Evolutionary conservation across 2,329 filamentous ascomycete genomes (phyloP), one percentile per base, ranked within the genome.

Genomic region (Sphaerulina musiva): DNA sequence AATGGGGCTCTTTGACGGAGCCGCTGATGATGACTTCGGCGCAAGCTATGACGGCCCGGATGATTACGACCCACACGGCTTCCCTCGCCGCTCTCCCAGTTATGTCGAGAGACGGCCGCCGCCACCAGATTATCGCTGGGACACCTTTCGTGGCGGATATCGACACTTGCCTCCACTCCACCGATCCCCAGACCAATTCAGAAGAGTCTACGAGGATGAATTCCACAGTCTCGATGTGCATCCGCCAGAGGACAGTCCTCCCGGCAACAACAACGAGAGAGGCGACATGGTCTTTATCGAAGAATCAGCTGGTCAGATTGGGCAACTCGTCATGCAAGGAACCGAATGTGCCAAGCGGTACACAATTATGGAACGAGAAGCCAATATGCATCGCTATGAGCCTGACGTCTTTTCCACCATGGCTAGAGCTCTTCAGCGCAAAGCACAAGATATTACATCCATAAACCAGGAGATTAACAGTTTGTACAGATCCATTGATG

Each of bases 1-100:
- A 47, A 57, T 65, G 36, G 65, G 64, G 31, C 12, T 70, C 1
- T 70, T 70, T 44, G 69, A 71, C 47, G 69, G 69, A n/a, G 61
- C 66, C 31, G 54, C 56, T 26, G 67, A 70, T 12, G 39, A 54
- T 26, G 48, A 48, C 12, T 53, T 47, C 47, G 39, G 14, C 23
- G 17, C 23, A 50, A 31, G 47, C n/a, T 40, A 39, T 17, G 56
- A 49, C 42, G 54, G 54, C 6, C 46, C 50, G 10, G 39, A 47
- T n/a, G 54, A 56, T 14, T 44, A 48, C n/a, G 34, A 46, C 29
- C 38, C 20, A 29, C 12, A n/a, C 17, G 45, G 41, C 6, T 26
- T 43, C 36, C 49, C 17, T 12, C 42, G 20, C 7, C 42, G 43
- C 20, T 20, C 42, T 1, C 42, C 31, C 4, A 26, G 36, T 6